Base-by-base conservation (phyloP, 225 moss, liverwort and hornwort genomes). In the Pseudoscleropodium purum region DNA sequence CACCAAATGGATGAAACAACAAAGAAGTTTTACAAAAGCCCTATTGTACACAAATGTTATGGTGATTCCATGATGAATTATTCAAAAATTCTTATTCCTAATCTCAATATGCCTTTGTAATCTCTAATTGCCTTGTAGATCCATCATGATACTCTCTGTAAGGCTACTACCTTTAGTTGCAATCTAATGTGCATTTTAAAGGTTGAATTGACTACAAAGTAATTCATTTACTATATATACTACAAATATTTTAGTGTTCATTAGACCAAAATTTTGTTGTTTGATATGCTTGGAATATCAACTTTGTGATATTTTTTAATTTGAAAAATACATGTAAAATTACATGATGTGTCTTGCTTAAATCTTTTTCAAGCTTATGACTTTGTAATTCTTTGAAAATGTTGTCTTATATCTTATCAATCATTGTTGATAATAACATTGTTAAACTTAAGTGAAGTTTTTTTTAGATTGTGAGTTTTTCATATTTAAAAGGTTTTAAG, bases 111-210 rank as follows among this genome's bases (percentile, higher is more conserved):
- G 87, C 75, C 91, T 91, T 82, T 91, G 82, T 85, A 93, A 62
- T 85, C 82, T 89, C 89, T 89, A 93, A 87, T 89, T 91, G 76
- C 92, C 91, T n/a, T 89, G 82, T 72, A 79, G 72, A 74, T 91
- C 89, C 85, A 91, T 89, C 26, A 89, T 85, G 3, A 91, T 93
- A 69, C 59, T 87, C 60, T 93, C 49, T 73, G 33, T 89, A 25
- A 93, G 66, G 82, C 37, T 89, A 51, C 89, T 93, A 83, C 70
- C 86, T 61, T 81, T 43, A 61, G 26, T 66, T 84, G 43, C 64
- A 43, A 6, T 66, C 6, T 69, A 61, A 27, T 11, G 43, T 51
- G 19, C 61, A 34, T 13, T 61, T 37, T 30, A 41, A 51, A 75
- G 45, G 20, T 86, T 33, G 18, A 88, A n/a, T 16, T 7, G n/a